Percentiles rank a stretch among this genome's conserved stretches.
Evolutionary conservation across 306 rosid genomes (phyloP).

Genomic region (Lithocarpus polystachyus): DNA sequence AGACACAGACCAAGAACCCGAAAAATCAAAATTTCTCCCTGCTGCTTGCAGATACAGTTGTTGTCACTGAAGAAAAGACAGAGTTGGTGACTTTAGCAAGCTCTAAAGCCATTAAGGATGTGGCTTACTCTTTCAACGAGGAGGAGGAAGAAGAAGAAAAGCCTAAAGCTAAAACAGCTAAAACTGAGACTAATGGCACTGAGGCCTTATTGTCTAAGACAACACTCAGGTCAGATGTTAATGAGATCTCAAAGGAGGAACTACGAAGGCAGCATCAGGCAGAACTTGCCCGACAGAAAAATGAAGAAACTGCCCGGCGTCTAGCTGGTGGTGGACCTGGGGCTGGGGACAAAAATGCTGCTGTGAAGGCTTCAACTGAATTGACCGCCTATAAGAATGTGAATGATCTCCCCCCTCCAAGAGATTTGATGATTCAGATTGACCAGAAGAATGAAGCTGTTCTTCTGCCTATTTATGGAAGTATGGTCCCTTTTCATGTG

Average conservation of each 20-base stretch:
- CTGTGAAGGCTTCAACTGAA: conserved; percentile 52
- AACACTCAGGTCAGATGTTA: conserved; percentile 83
- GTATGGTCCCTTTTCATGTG: conserved; percentile 90
- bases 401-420: conserved; percentile 73
- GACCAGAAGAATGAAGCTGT: conserved; percentile 92
- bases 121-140: conserved; percentile 93
- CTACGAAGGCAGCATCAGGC: conserved; percentile 98
- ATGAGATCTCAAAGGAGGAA: conserved; percentile 88
- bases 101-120: conserved; percentile 74
- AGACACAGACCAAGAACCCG: conserved; percentile 37
- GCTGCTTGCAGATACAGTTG: conserved; percentile 82
- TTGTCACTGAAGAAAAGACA: conserved; percentile 57
- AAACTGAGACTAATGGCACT: conserved; percentile 32
- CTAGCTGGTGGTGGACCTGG: conserved; percentile 80
- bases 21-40: conserved; percentile 63
- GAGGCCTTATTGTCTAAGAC: conserved; percentile 70
- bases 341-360: conserved; percentile 53
- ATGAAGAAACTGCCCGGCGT: conserved; percentile 93
- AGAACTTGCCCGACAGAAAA: conserved; percentile 95
- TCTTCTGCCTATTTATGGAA: conserved; percentile 85
- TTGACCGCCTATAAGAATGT: conserved; percentile 80
- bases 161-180: conserved; percentile 35
- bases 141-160: conserved; percentile 66
- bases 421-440: conserved; percentile 86
- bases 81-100: conserved; percentile 63